Conservation (phyloP, 192 early-diverging fungal genomes). For the Pilaira anomala region DNA sequence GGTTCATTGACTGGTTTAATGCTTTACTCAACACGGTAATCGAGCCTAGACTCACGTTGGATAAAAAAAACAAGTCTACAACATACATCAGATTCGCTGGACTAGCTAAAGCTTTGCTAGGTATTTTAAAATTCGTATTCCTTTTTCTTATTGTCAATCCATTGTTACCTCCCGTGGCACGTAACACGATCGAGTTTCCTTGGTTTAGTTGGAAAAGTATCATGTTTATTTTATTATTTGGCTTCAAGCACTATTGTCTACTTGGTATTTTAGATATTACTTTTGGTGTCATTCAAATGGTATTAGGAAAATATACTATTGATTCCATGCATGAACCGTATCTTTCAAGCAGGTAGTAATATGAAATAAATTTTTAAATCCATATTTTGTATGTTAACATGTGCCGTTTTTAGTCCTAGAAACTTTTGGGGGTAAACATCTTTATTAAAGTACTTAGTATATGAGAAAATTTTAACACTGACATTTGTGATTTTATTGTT, state of each 20-base stretch:
- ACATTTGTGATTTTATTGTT: not conserved
- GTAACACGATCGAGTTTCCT: not conserved
- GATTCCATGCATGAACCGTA: constrained; percentile 10
- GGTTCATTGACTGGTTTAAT: not conserved
- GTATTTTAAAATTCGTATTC: not conserved
- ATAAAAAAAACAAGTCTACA: not conserved
- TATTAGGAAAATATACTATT: constrained; percentile 8
- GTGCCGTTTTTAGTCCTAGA: not conserved
- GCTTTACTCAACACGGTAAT: not conserved
- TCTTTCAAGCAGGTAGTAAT: not conserved
- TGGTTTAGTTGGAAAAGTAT: constrained; percentile 1
- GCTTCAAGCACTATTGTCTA: constrained; percentile 2
- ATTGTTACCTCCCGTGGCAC: not conserved
- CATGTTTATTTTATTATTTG: not conserved
- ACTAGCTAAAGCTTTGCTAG: not conserved
- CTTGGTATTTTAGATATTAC: constrained; percentile 10
- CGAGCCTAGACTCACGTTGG: not conserved
- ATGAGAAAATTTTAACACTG: not conserved
- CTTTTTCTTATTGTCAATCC: constrained; percentile 1
- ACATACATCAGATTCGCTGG: not conserved
- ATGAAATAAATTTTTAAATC: not conserved
- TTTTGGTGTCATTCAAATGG: not conserved
- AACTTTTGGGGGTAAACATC: constrained; percentile 18
- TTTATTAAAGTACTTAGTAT: not conserved
- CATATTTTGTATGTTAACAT: not conserved